These are phyloP conservation scores for Echinosophora koreensis DNA, from an alignment of 306 rosid genomes.

Conservation along the genomic window DNA sequence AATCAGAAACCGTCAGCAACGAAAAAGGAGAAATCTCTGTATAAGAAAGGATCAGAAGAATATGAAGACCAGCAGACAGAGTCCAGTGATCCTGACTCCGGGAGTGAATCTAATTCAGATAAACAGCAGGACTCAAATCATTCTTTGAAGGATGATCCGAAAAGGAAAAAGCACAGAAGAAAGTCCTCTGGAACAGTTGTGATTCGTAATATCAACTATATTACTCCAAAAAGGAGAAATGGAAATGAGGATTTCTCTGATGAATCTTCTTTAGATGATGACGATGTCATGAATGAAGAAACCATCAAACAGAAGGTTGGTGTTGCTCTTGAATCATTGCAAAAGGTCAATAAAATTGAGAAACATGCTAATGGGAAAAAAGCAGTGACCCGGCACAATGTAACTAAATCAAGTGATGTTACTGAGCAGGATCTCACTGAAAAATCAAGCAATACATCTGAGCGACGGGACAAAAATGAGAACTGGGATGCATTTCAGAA, in stretches of 20 bases:
- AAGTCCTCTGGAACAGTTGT: constrained; percentile 68
- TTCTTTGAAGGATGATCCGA: constrained; percentile 51
- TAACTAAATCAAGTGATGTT: constrained; percentile 43
- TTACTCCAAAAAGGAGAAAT: constrained; percentile 69
- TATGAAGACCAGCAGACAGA: constrained; percentile 57
- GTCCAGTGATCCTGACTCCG: constrained; percentile 56
- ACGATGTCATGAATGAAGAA: constrained; percentile 48
- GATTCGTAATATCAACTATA: constrained; percentile 77
- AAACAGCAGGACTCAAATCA: constrained; percentile 47
- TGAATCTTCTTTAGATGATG: constrained; percentile 58
- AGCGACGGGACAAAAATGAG: constrained; percentile 47
- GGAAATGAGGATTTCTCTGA: constrained; percentile 60
- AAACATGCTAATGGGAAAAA: constrained; percentile 47
- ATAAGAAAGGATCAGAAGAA: constrained; percentile 51
- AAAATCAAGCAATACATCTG: constrained; percentile 37
- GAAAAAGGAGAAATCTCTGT: constrained; percentile 52
- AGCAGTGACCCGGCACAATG: constrained; percentile 1
- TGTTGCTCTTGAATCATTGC: constrained; percentile 57
- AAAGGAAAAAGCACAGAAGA: constrained; percentile 56
- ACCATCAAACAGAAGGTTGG: constrained; percentile 52
- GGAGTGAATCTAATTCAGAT: constrained; percentile 56
- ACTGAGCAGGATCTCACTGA: constrained; percentile 46
- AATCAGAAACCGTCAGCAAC: constrained; percentile 55
- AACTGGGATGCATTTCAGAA: constrained; percentile 61
- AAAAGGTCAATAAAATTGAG: constrained; percentile 55